Evolutionary conservation across 495 filamentous ascomycete genomes (phyloP), one percentile per base, ranked within the genome.

Genomic region (Neurospora discreta): DNA sequence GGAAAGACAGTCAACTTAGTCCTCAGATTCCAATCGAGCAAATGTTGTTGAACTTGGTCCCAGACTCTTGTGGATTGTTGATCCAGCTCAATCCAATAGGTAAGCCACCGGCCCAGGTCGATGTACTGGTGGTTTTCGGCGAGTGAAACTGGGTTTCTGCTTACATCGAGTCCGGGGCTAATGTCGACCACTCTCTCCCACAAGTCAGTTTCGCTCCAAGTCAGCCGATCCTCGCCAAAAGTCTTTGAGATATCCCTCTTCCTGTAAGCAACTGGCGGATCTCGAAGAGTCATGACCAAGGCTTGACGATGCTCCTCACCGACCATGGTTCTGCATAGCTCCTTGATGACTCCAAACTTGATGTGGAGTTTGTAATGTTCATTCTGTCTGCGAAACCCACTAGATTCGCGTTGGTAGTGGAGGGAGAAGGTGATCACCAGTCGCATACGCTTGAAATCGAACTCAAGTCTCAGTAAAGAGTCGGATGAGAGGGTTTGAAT

Each of bases 111-210:
- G 36, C 93, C 94, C 70, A 96, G 88, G 80, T 98, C 92, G 70
- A 97, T 89, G 38, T 90, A 80, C 8, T 89, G 83, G 13, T 82
- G 79, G 8, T 77, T 72, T 58, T 87, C 90, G 5, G 82, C 87
- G 15, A 94, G 79, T 9, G 85, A 86, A 0, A 93, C 81, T 7
- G 77, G 72, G 15, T 20, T 26, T 0, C 86, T 80, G 1, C 78
- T 69, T 15, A 70, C 70, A 18, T 77, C 76, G n/a, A 72, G 75
- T 36, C 76, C 68, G 0, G 82, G 80, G 71, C 87, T 79, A 60
- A 98, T 87, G 41, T 91, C 85, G 0, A 92, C 93, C 70, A 91
- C 90, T 16, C 95, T 85, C 46, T 84, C 87, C 94, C 94, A 98
- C 10, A 86, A 80, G 74, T 94, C 89, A 30, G 81, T 81, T 16